Conservation (phyloP, 805 yeast genomes). For the Cyberlindnera galapagoensis region DNA sequence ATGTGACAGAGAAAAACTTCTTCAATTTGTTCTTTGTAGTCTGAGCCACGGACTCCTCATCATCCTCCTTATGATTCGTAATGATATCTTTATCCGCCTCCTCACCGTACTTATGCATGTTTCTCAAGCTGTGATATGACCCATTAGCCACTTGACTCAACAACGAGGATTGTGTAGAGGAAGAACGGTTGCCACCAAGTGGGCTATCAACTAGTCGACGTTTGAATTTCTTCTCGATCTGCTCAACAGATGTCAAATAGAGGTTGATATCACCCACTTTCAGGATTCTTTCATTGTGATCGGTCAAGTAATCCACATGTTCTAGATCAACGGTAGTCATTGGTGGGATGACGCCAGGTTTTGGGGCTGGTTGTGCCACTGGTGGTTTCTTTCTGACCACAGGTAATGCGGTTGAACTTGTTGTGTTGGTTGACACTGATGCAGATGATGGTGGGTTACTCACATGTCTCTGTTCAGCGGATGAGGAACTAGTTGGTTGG, state of each 20-base stretch:
- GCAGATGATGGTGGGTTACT: constrained; percentile 3
- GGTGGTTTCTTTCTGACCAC: constrained; percentile 13
- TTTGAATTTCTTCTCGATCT: constrained; percentile 48
- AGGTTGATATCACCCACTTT: constrained; percentile 50
- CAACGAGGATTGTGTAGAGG: constrained; percentile 30
- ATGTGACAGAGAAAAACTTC: constrained; percentile 16
- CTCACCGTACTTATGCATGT: constrained; percentile 23
- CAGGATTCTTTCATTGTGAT: constrained; percentile 54
- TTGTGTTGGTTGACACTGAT: constrained; percentile 8
- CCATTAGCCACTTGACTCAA: constrained; percentile 40
- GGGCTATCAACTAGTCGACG: constrained; percentile 59
- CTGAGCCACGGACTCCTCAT: constrained; percentile 10
- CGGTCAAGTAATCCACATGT: constrained; percentile 49
- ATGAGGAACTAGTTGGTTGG: no score
- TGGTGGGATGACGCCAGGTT: constrained; percentile 32
- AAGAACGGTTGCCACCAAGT: constrained; percentile 33
- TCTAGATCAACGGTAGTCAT: constrained; percentile 48
- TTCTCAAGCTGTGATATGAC: constrained; percentile 35
- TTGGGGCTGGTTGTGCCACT: background rate
- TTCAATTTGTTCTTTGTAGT: constrained; percentile 18
- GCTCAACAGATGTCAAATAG: constrained; percentile 36
- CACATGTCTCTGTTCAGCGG: no score
- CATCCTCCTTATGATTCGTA: constrained; percentile 16
- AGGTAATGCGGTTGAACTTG: constrained; percentile 15
- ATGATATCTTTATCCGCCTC: constrained; percentile 27